Conservation (phyloP, 1,139 yeast genomes). For the Candida glucosophila region DNA sequence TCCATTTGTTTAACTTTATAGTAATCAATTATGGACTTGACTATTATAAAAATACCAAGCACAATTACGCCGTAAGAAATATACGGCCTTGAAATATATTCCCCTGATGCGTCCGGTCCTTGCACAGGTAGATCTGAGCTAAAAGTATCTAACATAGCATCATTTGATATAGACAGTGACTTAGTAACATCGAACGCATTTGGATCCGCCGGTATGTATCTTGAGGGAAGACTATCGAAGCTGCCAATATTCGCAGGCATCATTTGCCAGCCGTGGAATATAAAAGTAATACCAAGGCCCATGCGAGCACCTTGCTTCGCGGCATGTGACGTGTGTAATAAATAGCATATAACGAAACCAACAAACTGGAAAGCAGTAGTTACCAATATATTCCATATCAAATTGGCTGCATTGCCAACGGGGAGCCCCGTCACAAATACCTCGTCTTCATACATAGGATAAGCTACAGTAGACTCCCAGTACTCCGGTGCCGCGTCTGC, state of each 20-base stretch:
- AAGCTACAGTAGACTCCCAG: constrained; percentile 86
- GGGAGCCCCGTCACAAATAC: constrained; percentile 93
- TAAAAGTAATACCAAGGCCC: constrained; percentile 81
- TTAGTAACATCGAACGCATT: constrained; percentile 40
- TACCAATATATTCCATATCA: constrained; percentile 84
- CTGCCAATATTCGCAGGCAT: constrained; percentile 52
- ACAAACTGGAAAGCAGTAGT: constrained; percentile 87
- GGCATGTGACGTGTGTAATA: constrained; percentile 93
- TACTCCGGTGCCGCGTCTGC: constrained; percentile 94
- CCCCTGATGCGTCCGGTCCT: constrained; percentile 7
- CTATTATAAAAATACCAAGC: constrained; percentile 57
- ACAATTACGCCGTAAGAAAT: constrained; percentile 54
- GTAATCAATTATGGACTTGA: constrained; percentile 66
- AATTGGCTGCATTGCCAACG: constrained; percentile 84
- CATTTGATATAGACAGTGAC: constrained; percentile 18
- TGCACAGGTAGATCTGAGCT: constrained; percentile 24
- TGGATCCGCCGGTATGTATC: constrained; percentile 48
- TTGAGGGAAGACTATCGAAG: constrained; percentile 26
- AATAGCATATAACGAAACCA: constrained; percentile 84
- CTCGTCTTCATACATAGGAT: constrained; percentile 80
- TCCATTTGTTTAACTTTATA: constrained; percentile 74
- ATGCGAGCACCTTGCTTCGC: constrained; percentile 94
- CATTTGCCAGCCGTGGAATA: constrained; percentile 68
- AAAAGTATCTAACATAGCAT: constrained; percentile 41
- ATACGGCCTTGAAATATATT: constrained; percentile 25